These are phyloP conservation scores for Pyrenula aspistea DNA, from an alignment of 495 filamentous ascomycete genomes.

Conservation along the genomic window DNA sequence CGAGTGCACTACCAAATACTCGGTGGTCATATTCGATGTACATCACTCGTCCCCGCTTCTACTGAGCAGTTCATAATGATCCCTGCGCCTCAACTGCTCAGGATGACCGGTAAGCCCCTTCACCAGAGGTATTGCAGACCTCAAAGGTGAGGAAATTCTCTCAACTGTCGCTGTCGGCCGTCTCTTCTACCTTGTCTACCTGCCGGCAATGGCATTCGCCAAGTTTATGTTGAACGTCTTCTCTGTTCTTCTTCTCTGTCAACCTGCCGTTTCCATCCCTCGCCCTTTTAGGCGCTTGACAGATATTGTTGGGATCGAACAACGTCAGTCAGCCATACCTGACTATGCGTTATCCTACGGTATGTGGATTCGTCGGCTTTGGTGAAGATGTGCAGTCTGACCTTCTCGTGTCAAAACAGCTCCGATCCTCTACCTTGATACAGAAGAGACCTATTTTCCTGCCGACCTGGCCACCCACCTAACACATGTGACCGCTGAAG, in stretches of 20 bases:
- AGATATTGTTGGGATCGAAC: neutral
- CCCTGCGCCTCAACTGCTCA: too few species aligned
- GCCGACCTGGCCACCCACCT: slow-evolving; percentile 46
- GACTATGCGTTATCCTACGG: neutral
- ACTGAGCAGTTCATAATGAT: too few species aligned
- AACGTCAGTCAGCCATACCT: neutral
- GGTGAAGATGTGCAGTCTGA: neutral
- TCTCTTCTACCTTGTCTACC: neutral
- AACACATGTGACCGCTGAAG: slow-evolving; percentile 37
- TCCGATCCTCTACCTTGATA: slow-evolving; percentile 43
- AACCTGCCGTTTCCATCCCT: neutral
- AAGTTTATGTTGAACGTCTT: neutral
- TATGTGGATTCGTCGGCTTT: neutral
- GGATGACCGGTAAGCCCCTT: too few species aligned
- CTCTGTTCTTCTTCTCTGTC: neutral
- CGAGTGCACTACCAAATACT: too few species aligned
- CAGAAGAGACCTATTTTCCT: slow-evolving; percentile 43
- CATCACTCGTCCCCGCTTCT: too few species aligned
- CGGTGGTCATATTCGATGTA: too few species aligned
- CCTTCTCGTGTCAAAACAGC: slow-evolving; percentile 12
- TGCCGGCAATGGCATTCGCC: neutral
- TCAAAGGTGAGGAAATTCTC: too few species aligned
- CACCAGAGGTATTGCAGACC: too few species aligned
- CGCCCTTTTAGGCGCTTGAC: neutral
- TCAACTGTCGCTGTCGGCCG: neutral